Evolutionary conservation across 1,139 yeast genomes (phyloP).

Genomic region (Ashbya aceris): DNA sequence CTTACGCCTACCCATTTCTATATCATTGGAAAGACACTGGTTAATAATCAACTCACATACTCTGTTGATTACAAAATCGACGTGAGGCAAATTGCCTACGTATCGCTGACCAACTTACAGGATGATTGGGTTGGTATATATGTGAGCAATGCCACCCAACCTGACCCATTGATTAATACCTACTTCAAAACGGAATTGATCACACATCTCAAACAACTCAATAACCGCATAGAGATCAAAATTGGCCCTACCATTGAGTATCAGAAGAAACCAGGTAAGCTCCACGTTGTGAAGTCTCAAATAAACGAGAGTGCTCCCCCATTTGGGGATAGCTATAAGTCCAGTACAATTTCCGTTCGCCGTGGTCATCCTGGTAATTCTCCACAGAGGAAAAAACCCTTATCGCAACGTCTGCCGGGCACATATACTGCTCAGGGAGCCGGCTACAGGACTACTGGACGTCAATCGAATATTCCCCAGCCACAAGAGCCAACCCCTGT

Average conservation of each 20-base stretch:
- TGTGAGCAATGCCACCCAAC: conserved; percentile 44
- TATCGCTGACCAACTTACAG: conserved; percentile 65
- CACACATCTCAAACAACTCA: conserved; percentile 61
- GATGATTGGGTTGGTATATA: conserved; percentile 92
- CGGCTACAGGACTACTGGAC: neutral
- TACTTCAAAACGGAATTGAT: conserved; percentile 84
- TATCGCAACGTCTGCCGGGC: neutral
- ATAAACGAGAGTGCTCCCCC: conserved; percentile 51
- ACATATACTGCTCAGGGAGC: neutral
- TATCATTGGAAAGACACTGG: conserved; percentile 61
- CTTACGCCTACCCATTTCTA: conserved; percentile 55
- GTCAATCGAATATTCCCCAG: neutral
- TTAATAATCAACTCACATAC: conserved; percentile 64
- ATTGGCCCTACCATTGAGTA: conserved; percentile 71
- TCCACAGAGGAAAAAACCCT: conserved; percentile 64
- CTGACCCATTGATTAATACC: conserved; percentile 76
- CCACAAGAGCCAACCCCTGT: neutral
- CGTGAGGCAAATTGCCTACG: conserved; percentile 49
- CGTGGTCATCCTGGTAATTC: conserved; percentile 73
- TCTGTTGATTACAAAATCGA: conserved; percentile 58
- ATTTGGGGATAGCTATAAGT: conserved; percentile 70
- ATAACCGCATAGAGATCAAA: conserved; percentile 49
- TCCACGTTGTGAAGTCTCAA: conserved; percentile 63
- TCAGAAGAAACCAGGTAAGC: conserved; percentile 84
- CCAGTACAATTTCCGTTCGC: conserved; percentile 75